Base-by-base conservation (phyloP, 2,329 filamentous ascomycete genomes). In the Aspergillus ochraceus region DNA sequence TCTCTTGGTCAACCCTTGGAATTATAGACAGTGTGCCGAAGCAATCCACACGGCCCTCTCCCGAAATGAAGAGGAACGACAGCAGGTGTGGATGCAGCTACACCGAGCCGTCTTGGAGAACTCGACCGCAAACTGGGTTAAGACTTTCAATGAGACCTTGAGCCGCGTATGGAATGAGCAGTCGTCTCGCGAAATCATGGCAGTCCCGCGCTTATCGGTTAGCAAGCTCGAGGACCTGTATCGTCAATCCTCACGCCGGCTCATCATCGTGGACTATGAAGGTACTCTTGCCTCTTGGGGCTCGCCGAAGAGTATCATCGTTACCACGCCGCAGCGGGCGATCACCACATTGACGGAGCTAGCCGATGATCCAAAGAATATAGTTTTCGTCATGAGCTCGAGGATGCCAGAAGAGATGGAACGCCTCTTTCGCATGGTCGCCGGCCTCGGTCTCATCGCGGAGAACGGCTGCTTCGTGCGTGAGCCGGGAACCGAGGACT, bases 381-480 rank as follows among this genome's bases (percentile, higher is more conserved):
- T 88, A 1, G 90, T 98, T 26, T 98, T 97, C 69, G 88, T 98
- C 65, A 98, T 97, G 92, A 97, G 92, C 57, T 89, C 91, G 9
- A 88, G 92, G 36, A 90, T 88, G 66, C 91, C 92, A 0, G 91
- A 96, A 68, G 92, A 97, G 70, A 87, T 97, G 36, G 92, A 97
- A 66, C 86, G 89, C 4, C 82, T 96, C 1, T 97, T 98, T 82
- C 88, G 88, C 55, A 86, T 90, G 24, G 89, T 97, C 1, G 90
- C 91, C 5, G 89, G 90, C 61, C 80, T 97, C 3, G 95, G 95
- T 2, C 82, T 98, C 4, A 96, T 98, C 64, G 94, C 94, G 0
- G 94, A 98, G 77, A 97, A 97, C 65, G 94, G 94, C 2, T 96
- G 91, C 73, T 98, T 96, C 77, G 80, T 97, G 59, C 91, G 90